phyloP scores from a whole-genome alignment of 2,329 filamentous ascomycete species.

The Apiospora sp. region DNA sequence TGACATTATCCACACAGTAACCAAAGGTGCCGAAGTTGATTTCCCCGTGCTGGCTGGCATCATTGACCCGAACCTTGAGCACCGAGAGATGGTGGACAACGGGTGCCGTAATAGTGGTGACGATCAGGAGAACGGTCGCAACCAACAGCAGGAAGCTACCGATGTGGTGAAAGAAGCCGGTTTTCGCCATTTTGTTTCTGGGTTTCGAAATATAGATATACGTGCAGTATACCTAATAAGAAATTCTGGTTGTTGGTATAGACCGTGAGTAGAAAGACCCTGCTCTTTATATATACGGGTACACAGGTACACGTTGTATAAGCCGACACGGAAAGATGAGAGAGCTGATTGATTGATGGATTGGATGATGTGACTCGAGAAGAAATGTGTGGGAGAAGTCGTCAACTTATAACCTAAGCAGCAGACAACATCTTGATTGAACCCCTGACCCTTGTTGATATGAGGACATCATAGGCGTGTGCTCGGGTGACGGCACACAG shows the following conservation, averaged over 20 bases:
- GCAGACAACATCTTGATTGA: neutral
- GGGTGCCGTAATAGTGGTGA: conserved; percentile 66
- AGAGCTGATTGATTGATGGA: neutral
- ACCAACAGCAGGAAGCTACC: conserved; percentile 65
- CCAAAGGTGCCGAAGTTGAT: conserved; percentile 69
- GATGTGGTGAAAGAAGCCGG: conserved; percentile 58
- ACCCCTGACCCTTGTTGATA: conserved; percentile 4
- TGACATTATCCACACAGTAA: conserved; percentile 52
- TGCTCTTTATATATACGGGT: neutral
- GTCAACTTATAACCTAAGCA: neutral
- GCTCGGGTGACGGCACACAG: too few species aligned
- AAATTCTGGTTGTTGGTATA: neutral
- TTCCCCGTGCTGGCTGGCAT: conserved; percentile 49
- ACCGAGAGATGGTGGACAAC: conserved; percentile 63
- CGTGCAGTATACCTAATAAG: neutral
- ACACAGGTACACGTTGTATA: neutral
- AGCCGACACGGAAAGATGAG: neutral
- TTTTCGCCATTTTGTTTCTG: conserved; percentile 10
- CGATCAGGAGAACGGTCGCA: conserved; percentile 62
- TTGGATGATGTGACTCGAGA: neutral
- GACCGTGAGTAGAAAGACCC: neutral
- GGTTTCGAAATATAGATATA: neutral
- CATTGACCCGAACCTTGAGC: conserved; percentile 51
- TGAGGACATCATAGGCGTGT: neutral
- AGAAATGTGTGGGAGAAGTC: neutral